Percentiles rank a stretch among this genome's conserved stretches.
These are phyloP conservation scores for Diaporthe helianthi DNA, from an alignment of 2,329 filamentous ascomycete species.

Conservation along the genomic window DNA sequence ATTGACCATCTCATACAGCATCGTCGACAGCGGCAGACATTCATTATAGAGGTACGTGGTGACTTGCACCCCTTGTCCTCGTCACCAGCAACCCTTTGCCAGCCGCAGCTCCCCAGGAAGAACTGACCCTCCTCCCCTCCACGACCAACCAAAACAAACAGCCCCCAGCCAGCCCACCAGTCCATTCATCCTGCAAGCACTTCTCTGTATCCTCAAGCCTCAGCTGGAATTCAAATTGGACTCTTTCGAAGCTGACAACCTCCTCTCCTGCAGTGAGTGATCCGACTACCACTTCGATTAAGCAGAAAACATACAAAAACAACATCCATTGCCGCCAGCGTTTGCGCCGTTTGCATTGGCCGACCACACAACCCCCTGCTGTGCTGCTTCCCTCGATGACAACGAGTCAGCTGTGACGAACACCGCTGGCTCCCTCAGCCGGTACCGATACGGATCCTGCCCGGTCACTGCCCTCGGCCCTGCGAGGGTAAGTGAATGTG, in stretches of 20 bases:
- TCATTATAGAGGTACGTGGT: slow-evolving; percentile 35
- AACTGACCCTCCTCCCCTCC: slow-evolving; percentile 20
- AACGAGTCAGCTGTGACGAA: slow-evolving; percentile 32
- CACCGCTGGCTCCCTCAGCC: slow-evolving; percentile 26
- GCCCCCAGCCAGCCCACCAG: slow-evolving; percentile 8
- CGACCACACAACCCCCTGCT: slow-evolving; percentile 6
- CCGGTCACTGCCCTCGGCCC: slow-evolving; percentile 1
- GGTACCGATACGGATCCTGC: not conserved
- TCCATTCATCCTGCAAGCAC: not conserved
- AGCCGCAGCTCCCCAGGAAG: not conserved
- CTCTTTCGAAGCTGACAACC: slow-evolving; percentile 3
- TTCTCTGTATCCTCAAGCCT: not conserved
- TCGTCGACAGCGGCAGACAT: slow-evolving; percentile 31
- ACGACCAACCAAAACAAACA: slow-evolving; percentile 19
- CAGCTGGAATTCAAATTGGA: not conserved
- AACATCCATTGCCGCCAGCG: slow-evolving; percentile 16
- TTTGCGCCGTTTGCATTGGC: slow-evolving; percentile 17
- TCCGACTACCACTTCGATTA: slow-evolving; percentile 12
- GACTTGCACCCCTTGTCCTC: not conserved
- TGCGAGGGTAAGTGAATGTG: slow-evolving; percentile 5
- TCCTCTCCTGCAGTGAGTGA: slow-evolving; percentile 18
- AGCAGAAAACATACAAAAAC: slow-evolving; percentile 25
- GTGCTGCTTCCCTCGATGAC: slow-evolving; percentile 33
- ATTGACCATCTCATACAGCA: slow-evolving; percentile 36
- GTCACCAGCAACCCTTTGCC: not conserved